phyloP scores from a whole-genome alignment of 139 green algal species.

The Chlamydomonas schloesseri region DNA sequence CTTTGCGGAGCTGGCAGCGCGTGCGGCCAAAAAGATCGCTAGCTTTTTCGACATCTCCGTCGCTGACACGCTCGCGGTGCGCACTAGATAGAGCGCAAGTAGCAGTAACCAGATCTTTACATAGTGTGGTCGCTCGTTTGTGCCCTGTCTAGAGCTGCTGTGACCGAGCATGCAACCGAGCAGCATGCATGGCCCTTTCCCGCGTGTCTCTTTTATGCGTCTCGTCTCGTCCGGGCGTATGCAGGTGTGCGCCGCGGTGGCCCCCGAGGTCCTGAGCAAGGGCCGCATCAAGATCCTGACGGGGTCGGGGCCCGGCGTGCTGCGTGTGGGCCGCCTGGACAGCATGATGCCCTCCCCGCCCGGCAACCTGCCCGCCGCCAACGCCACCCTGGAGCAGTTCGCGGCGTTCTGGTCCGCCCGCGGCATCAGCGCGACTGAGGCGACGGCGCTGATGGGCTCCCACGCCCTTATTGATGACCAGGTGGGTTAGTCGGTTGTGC shows the following conservation, averaged over 20 bases:
- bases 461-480: neutral
- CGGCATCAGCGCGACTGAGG: neutral
- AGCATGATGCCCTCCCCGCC: neutral
- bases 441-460: constrained; percentile 7
- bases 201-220: too few relatives aligned
- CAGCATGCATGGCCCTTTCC: too few relatives aligned
- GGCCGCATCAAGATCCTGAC: neutral
- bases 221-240: too few relatives aligned
- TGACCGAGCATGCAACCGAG: too few relatives aligned
- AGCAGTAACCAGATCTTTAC: too few relatives aligned
- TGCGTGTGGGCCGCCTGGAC: constrained; percentile 3
- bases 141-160: too few relatives aligned
- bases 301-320: neutral
- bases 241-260: neutral
- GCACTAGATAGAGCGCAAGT: too few relatives aligned
- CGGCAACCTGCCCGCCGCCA: neutral
- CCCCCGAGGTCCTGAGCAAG: neutral
- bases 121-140: too few relatives aligned
- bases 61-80: constrained; percentile 8
- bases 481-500: too few relatives aligned
- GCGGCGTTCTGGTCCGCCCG: neutral
- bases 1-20: neutral
- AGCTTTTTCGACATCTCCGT: constrained; percentile 3
- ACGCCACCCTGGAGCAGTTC: neutral
- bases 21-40: neutral